phyloP scores from a whole-genome alignment of 78 protist species.

The Dictyostelium discoideum region DNA sequence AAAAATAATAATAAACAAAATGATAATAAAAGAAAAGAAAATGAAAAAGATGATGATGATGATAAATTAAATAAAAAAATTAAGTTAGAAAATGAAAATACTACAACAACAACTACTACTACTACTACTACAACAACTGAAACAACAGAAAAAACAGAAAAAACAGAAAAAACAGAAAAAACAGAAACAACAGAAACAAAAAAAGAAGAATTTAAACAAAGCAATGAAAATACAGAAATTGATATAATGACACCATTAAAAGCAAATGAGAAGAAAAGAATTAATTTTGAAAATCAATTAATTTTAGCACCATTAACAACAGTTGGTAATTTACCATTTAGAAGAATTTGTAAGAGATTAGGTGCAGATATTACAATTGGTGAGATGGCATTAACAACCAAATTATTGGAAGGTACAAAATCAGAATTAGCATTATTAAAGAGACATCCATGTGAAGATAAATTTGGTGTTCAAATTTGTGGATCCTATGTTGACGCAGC shows the following conservation, averaged over 20 bases:
- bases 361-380: conserved; percentile 93
- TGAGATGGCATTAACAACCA: conserved; percentile 95
- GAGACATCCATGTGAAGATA: conserved; percentile 91
- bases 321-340: conserved; percentile 99
- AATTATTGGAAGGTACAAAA: conserved; percentile 80
- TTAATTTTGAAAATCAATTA: conserved; percentile 90
- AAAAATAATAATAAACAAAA: not conserved
- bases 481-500: conserved; percentile 80
- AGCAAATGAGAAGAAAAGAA: conserved; percentile 51
- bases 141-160: not conserved
- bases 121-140: not conserved
- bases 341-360: conserved; percentile 89
- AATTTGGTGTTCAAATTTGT: conserved; percentile 96
- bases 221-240: conserved; percentile 44
- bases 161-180: not conserved
- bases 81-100: not conserved
- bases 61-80: not conserved
- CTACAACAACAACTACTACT: not conserved
- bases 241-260: conserved; percentile 25
- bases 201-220: not conserved
- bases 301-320: conserved; percentile 98
- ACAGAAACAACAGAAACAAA: not conserved
- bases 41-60: not conserved
- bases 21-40: not conserved
- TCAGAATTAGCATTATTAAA: conserved; percentile 90